Evolutionary conservation across 306 rosid species (phyloP).

Genomic region (Prunus kanzakura): DNA sequence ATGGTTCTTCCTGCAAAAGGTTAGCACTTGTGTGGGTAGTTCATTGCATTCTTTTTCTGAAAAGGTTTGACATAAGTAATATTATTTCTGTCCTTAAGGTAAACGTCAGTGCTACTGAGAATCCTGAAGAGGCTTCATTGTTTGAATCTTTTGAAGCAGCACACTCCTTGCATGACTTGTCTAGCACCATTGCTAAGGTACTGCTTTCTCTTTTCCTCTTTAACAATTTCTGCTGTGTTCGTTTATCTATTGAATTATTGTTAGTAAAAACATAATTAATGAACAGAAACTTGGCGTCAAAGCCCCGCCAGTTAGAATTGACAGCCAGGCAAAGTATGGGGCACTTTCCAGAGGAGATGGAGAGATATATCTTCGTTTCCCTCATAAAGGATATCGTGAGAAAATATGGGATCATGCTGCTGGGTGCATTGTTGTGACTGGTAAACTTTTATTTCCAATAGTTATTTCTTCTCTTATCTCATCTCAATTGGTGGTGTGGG

Average conservation of each 20-base stretch:
- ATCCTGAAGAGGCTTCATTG: slow-evolving; percentile 86
- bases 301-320: slow-evolving; percentile 93
- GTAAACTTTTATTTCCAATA: slow-evolving; percentile 33
- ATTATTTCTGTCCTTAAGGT: slow-evolving; percentile 46
- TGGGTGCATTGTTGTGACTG: slow-evolving; percentile 84
- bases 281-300: slow-evolving; percentile 93
- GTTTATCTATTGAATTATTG: neutral
- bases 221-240: neutral
- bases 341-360: slow-evolving; percentile 98
- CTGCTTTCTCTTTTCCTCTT: slow-evolving; percentile 7
- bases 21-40: slow-evolving; percentile 27
- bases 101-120: slow-evolving; percentile 64
- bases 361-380: slow-evolving; percentile 86
- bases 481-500: neutral
- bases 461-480: neutral
- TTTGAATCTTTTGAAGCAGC: slow-evolving; percentile 96
- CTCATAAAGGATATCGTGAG: slow-evolving; percentile 85
- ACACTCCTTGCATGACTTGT: slow-evolving; percentile 72
- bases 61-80: slow-evolving; percentile 18
- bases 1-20: slow-evolving; percentile 68
- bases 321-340: slow-evolving; percentile 96
- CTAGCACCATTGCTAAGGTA: slow-evolving; percentile 80
- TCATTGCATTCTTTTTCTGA: slow-evolving; percentile 3
- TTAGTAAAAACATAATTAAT: slow-evolving; percentile 10
- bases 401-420: slow-evolving; percentile 99